These are phyloP conservation scores for Decorospora gaudefroyi DNA, from an alignment of 2,329 filamentous ascomycete species.

Conservation along the genomic window DNA sequence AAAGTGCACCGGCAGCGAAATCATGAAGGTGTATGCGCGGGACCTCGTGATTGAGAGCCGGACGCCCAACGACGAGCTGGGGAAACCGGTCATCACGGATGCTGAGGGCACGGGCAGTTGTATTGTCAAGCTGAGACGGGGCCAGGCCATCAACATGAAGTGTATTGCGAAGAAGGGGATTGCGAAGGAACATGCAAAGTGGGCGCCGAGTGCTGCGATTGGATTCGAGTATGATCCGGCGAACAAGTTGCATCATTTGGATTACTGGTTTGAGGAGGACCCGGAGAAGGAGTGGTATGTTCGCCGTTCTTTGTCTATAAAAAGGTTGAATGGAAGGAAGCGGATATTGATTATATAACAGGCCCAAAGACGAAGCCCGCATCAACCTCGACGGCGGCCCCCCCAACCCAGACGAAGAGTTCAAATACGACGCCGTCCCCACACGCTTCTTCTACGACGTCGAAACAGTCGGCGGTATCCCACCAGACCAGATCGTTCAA, in stretches of 20 bases:
- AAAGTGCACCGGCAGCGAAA: slow-evolving; percentile 80
- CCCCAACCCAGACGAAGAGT: slow-evolving; percentile 78
- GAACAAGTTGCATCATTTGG: slow-evolving; percentile 90
- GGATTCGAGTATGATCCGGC: slow-evolving; percentile 98
- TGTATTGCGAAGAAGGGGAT: slow-evolving; percentile 98
- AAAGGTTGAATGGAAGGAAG: too few species aligned
- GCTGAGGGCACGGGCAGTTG: slow-evolving; percentile 78
- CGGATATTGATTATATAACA: slow-evolving; percentile 44
- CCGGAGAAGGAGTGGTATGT: slow-evolving; percentile 82
- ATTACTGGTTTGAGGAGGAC: slow-evolving; percentile 94
- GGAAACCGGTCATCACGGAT: slow-evolving; percentile 82
- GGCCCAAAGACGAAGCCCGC: slow-evolving; percentile 83
- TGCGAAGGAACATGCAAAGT: slow-evolving; percentile 98
- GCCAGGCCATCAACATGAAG: slow-evolving; percentile 85
- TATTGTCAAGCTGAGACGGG: slow-evolving; percentile 86
- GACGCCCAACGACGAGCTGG: slow-evolving; percentile 73
- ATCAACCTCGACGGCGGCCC: slow-evolving; percentile 74
- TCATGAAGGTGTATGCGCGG: slow-evolving; percentile 92
- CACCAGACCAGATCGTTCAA: slow-evolving; percentile 86
- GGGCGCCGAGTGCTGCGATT: slow-evolving; percentile 89
- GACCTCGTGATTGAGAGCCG: slow-evolving; percentile 76
- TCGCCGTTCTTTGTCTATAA: not conserved
- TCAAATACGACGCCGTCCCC: slow-evolving; percentile 88
- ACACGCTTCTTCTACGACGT: slow-evolving; percentile 90
- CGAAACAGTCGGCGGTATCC: slow-evolving; percentile 83